Evolutionary conservation across 1,284 basidiomycete genomes (phyloP).

Genomic region (Phellinidium pouzarii): DNA sequence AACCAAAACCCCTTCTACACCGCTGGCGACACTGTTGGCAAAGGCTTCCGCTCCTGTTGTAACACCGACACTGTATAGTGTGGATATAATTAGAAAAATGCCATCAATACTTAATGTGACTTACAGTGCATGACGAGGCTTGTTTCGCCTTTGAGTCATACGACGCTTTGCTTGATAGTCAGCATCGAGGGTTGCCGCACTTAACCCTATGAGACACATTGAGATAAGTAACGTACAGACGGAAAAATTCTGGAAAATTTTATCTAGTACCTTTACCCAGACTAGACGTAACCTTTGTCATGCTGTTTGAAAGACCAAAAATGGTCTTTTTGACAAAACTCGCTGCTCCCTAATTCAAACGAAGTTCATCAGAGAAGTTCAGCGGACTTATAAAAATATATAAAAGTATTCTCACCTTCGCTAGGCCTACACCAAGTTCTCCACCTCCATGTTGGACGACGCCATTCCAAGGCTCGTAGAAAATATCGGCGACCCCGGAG

Average conservation of each 20-base stretch:
- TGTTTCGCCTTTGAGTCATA: conserved; percentile 87
- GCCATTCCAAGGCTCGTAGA: conserved; percentile 98
- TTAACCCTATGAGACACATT: conserved; percentile 58
- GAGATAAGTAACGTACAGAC: neutral
- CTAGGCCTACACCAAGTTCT: conserved; percentile 95
- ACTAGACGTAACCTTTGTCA: conserved; percentile 96
- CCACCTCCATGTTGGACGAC: conserved; percentile 96
- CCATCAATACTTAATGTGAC: conserved; percentile 20
- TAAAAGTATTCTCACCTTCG: conserved; percentile 55
- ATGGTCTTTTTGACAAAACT: conserved; percentile 99
- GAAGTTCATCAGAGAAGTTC: too few relatives aligned
- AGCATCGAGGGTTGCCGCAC: conserved; percentile 92
- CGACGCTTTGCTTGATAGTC: conserved; percentile 91
- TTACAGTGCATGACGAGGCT: conserved; percentile 92
- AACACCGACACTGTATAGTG: conserved; percentile 73
- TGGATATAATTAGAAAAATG: conserved; percentile 13
- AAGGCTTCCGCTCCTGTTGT: conserved; percentile 92
- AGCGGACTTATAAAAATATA: too few relatives aligned
- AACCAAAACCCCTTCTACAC: conserved; percentile 93
- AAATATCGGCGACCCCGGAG: conserved; percentile 97
- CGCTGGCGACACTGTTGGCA: conserved; percentile 90
- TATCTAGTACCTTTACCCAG: conserved; percentile 81
- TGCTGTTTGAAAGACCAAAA: conserved; percentile 91
- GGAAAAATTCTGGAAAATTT: neutral
- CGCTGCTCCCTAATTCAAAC: conserved; percentile 73